A percentile compares a stretch with the other conserved stretches of the same genome.
Evolutionary conservation across 345 rosid genomes (phyloP).

Genomic region (Nasturtium officinale): DNA sequence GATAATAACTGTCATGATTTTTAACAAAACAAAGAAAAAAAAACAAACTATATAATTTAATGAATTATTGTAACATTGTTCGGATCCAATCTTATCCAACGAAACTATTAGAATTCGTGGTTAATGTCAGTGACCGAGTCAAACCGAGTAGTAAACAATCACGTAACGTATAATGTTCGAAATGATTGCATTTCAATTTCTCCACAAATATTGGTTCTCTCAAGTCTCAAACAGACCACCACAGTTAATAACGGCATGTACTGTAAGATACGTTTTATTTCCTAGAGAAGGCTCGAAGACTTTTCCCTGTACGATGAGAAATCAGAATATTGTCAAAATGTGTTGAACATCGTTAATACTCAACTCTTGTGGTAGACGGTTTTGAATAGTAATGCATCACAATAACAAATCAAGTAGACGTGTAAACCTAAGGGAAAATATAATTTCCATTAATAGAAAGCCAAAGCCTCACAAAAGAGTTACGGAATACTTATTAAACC

Average conservation of each 20-base stretch:
- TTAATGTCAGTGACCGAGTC: neutral
- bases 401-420: neutral
- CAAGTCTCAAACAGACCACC: neutral
- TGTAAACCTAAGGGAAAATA: neutral
- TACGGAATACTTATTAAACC: neutral
- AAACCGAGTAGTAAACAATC: neutral
- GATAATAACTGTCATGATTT: no score
- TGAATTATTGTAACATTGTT: no score
- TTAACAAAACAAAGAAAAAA: no score
- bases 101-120: neutral
- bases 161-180: neutral
- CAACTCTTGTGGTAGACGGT: no score
- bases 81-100: neutral
- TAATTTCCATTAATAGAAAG: constrained; percentile 16
- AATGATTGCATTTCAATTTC: neutral
- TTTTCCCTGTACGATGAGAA: no score
- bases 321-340: no score
- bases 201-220: neutral
- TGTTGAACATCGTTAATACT: no score
- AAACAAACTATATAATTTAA: neutral
- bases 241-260: no score
- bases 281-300: no score
- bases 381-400: no score
- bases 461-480: constrained; percentile 12
- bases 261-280: neutral